Percentiles rank a stretch among this genome's conserved stretches.
Conservation (phyloP, 2,329 filamentous ascomycete genomes). For the Cytospora paraplurivora region DNA sequence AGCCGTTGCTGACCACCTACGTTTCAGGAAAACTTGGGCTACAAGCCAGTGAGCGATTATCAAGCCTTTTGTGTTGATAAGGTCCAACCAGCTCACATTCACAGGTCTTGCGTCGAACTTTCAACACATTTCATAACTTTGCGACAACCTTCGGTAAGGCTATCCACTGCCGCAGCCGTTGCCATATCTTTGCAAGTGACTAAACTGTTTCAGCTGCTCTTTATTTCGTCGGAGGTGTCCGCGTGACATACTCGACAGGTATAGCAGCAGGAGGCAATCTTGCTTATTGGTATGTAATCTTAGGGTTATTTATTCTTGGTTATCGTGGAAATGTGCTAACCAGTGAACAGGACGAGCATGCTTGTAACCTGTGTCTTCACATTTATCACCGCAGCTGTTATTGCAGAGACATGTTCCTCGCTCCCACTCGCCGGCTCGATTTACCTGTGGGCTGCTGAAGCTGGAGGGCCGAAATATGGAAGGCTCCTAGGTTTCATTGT, state of each 20-base stretch:
- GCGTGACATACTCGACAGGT: constrained; percentile 63
- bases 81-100: constrained; percentile 3
- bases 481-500: constrained; percentile 61
- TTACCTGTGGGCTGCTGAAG: constrained; percentile 63
- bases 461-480: constrained; percentile 57
- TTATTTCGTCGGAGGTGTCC: constrained; percentile 62
- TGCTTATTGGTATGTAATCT: constrained; percentile 55
- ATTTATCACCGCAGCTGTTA: constrained; percentile 61
- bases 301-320: not conserved
- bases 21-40: constrained; percentile 51
- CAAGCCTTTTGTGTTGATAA: constrained; percentile 23
- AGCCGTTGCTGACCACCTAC: not conserved
- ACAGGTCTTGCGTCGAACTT: constrained; percentile 59
- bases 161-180: not conserved
- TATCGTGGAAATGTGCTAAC: not conserved
- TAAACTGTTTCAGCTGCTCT: constrained; percentile 50
- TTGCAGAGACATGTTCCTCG: constrained; percentile 63
- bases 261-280: constrained; percentile 62
- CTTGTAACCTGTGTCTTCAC: constrained; percentile 61
- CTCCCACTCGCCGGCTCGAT: constrained; percentile 61
- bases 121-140: constrained; percentile 60
- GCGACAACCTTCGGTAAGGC: constrained; percentile 58
- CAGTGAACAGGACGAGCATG: constrained; percentile 55
- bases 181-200: not conserved
- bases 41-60: constrained; percentile 51